These are phyloP conservation scores for Fraxinus dipetala DNA, from an alignment of 305 asterid species.

Conservation along the genomic window DNA sequence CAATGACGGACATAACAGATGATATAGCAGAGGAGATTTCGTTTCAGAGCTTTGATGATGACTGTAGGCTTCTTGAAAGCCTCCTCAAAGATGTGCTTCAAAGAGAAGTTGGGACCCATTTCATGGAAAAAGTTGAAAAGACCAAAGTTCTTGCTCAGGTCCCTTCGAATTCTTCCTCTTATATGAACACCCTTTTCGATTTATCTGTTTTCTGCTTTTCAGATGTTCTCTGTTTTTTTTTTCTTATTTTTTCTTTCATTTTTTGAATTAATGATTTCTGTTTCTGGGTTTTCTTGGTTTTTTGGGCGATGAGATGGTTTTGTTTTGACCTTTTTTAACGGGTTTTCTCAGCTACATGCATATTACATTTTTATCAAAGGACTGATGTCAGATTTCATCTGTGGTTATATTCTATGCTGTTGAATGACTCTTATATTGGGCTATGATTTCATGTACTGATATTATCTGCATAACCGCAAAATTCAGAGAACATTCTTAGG, in stretches of 20 bases:
- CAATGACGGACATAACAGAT: constrained; percentile 85
- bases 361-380: background rate
- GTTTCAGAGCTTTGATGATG: constrained; percentile 90
- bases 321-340: background rate
- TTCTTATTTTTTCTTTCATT: background rate
- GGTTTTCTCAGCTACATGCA: background rate
- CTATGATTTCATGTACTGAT: background rate
- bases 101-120: constrained; percentile 68
- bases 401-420: background rate
- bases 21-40: constrained; percentile 95
- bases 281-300: background rate
- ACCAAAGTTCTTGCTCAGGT: constrained; percentile 92
- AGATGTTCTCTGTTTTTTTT: background rate
- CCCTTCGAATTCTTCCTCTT: background rate
- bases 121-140: constrained; percentile 78
- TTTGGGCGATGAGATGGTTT: background rate
- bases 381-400: background rate
- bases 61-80: constrained; percentile 69
- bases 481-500: background rate
- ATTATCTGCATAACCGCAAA: background rate
- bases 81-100: constrained; percentile 87
- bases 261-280: background rate
- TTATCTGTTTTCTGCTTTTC: background rate
- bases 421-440: background rate
- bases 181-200: background rate